Base-by-base conservation (phyloP, 2,329 filamentous ascomycete species). In the Bertia moriformis region DNA sequence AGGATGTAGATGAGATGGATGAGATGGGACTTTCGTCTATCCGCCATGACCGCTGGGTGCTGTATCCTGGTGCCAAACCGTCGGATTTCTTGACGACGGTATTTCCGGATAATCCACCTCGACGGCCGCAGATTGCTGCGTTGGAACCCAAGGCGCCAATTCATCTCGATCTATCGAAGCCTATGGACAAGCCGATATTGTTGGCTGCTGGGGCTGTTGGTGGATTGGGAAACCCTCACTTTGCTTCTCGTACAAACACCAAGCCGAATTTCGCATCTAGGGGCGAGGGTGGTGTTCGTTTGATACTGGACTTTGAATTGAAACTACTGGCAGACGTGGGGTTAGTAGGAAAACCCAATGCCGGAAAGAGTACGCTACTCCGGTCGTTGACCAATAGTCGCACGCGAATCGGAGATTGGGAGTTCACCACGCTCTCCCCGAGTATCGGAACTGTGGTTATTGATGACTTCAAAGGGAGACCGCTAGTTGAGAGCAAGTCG, bases 251-350 rank as follows among this genome's bases (percentile, higher is more conserved):
- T 27, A 60, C 65, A 14, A 62, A 66, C 39, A 57, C 62, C 7
- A 60, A 69, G 37, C 78, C 77, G 0, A 77, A 72, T 46, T 78
- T 75, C 52, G 77, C 76, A 4, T 78, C 75, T 2, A 69, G 69
- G 41, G 77, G 78, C 14, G 71, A 79, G 42, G 62, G 66, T 18
- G 73, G 72, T n/a, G 66, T 73, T 55, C 67, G 65, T 36, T 50
- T 83, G 20, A 67, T 71, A 19, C 52, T 83, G 20, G 73, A 79
- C 47, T 62, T 83, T 17, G 78, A 82, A 48, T 57, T 82, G 45
- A 83, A 82, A 57, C 59, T 83, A 13, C 65, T 83, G 15, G 77
- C 77, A 4, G 77, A 83, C 53, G 68, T 83, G 14, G 77, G 76
- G 1, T 60, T 83, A 4, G 78, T 83, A 15, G 77, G 77, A 0